These are phyloP conservation scores for Phellopilus nigrolimitatus DNA, from an alignment of 1,284 basidiomycete genomes.

Conservation along the genomic window DNA sequence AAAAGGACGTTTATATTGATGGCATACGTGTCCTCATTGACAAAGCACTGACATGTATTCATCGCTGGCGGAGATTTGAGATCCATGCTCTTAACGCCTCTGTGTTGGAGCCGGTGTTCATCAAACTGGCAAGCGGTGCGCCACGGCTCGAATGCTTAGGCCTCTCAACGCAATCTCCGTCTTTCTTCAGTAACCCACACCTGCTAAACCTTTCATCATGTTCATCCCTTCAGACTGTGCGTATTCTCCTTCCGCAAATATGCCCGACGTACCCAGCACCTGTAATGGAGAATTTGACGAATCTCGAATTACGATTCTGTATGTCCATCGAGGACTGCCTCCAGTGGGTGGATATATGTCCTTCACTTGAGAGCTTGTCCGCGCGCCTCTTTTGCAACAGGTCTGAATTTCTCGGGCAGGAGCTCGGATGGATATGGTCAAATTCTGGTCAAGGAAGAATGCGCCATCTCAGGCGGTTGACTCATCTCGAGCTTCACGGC, in stretches of 20 bases:
- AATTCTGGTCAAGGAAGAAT: background rate
- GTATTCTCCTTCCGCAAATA: slow-evolving; percentile 8
- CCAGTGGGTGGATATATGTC: slow-evolving; percentile 16
- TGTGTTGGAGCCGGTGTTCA: slow-evolving; percentile 9
- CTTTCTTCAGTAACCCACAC: slow-evolving; percentile 11
- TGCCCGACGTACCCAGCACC: background rate
- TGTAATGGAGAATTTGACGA: slow-evolving; percentile 9
- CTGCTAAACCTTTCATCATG: slow-evolving; percentile 9
- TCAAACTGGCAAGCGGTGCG: slow-evolving; percentile 9
- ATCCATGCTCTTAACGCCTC: slow-evolving; percentile 13
- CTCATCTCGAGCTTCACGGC: too few relatives aligned
- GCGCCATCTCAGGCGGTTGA: too few relatives aligned
- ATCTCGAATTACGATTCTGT: slow-evolving; percentile 13
- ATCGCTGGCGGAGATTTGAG: slow-evolving; percentile 12
- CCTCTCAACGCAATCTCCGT: slow-evolving; percentile 13
- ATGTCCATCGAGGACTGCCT: slow-evolving; percentile 14
- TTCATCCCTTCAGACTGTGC: slow-evolving; percentile 4
- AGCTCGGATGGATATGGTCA: background rate
- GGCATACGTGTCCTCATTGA: slow-evolving; percentile 4
- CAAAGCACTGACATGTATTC: background rate
- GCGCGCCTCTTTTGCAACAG: slow-evolving; percentile 12
- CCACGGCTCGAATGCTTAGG: slow-evolving; percentile 5
- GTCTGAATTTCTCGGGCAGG: slow-evolving; percentile 1
- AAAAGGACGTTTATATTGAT: background rate
- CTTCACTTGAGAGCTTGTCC: slow-evolving; percentile 6